Evolutionary conservation across 768 basidiomycete genomes (phyloP), one percentile per base, ranked within the genome.

Genomic region (Lactifluus volemus): DNA sequence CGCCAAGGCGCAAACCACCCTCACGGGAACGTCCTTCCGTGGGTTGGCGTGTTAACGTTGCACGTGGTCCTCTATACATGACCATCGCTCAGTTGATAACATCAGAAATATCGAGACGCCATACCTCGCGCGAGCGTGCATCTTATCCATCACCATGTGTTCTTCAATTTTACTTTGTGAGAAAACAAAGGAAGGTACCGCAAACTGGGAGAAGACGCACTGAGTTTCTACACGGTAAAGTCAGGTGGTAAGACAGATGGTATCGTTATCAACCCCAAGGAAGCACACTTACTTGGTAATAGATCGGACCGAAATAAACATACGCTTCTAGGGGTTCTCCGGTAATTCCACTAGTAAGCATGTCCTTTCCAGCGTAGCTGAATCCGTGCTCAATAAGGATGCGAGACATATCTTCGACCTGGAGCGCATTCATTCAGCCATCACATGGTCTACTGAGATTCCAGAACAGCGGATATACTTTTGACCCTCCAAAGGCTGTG

Each of bases 131-230:
- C 97, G 87, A 66, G 97, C 97, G 68, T 99, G 97, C 97, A 99
- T 99, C 79, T 99, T 99, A 80, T 99, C 97, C 87, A 98, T 89
- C 53, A 98, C 96, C 96, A 98, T 98, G 76, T 96, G 95, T 78
- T 95, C 86, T 89, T 47, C 66, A 44, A 54, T 17, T 53, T 42
- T 41, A 41, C 12, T 67, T 48, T 68, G 60, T 42, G 34, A 53
- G 49, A 25, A 25, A 25, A 17, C 49, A 32, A 32, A 17, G 42
- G 39, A 50, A 41, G 25, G 36, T 34, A 19, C 52, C 60, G 32
- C 53, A 44, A 34, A 29, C 25, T 25, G 25, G 25, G 60, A 52
- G 49, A 73, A 52, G 49, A 73, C 91, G 78, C 73, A 97, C 95
- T 98, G 59, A 98, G 81, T 86, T 97, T 97, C 90, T 95, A 74